A percentile compares a stretch with the other conserved stretches of the same genome.
These are phyloP conservation scores for Hypoxylon sp. DNA, from an alignment of 2,329 filamentous ascomycete genomes.

Conservation along the genomic window DNA sequence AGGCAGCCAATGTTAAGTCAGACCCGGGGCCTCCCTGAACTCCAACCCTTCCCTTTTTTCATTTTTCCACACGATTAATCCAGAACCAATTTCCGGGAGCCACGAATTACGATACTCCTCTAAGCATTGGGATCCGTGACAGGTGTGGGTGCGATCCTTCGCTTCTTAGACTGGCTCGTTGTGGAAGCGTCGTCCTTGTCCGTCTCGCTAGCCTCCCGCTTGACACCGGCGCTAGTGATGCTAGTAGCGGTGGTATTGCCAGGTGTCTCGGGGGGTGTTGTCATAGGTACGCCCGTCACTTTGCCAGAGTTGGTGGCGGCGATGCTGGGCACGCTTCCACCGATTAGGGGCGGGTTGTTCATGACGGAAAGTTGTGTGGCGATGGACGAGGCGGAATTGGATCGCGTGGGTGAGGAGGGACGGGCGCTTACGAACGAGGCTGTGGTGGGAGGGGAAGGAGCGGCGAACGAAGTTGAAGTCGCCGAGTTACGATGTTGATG, in stretches of 20 bases:
- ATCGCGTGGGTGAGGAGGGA: slow-evolving; percentile 80
- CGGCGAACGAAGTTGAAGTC: slow-evolving; percentile 66
- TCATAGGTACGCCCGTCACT: slow-evolving; percentile 73
- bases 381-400: slow-evolving; percentile 85
- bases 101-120: neutral
- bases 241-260: slow-evolving; percentile 63
- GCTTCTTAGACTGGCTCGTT: slow-evolving; percentile 67
- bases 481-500: slow-evolving; percentile 67
- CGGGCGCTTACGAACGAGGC: slow-evolving; percentile 68
- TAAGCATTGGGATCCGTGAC: slow-evolving; percentile 49
- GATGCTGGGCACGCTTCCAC: slow-evolving; percentile 79
- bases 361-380: slow-evolving; percentile 73
- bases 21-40: too few species aligned
- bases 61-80: too few species aligned
- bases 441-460: slow-evolving; percentile 66
- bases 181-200: slow-evolving; percentile 60
- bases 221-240: slow-evolving; percentile 55
- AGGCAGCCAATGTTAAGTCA: too few species aligned
- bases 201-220: slow-evolving; percentile 65
- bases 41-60: too few species aligned
- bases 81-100: too few species aligned
- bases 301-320: slow-evolving; percentile 76
- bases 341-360: slow-evolving; percentile 81
- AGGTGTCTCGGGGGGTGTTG: slow-evolving; percentile 91
- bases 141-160: slow-evolving; percentile 74